Evolutionary conservation across 495 filamentous ascomycete genomes (phyloP), one percentile per base, ranked within the genome.

Genomic region (Bacidia rubella): DNA sequence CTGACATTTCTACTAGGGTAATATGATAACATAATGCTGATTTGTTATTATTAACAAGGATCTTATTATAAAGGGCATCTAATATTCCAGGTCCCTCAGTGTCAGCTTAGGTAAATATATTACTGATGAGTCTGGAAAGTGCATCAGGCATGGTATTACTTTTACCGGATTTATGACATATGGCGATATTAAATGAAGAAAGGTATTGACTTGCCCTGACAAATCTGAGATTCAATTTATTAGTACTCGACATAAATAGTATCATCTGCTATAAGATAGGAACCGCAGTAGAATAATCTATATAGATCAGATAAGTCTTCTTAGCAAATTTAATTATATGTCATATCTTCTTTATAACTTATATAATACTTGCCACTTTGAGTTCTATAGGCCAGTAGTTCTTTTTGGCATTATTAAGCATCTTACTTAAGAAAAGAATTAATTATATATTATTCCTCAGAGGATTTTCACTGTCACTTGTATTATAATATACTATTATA

Each of bases 321-420:
- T 2, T 21, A 2, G 15, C 20, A 26, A 44, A 44, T 11, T 55
- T 47, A 21, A 55, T 26, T 27, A 55, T 17, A 46, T 55, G 25
- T 11, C 19, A 38, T 9, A 52, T 43, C 35, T 52, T 52, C 22
- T 44, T 52, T 17, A 55, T 45, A 19, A 39, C 26, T 25, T 27
- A 51, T 11, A 55, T 35, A 42, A 55, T 52, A 21, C 39, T 25
- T 3, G 35, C 32, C 9, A 55, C 26, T 39, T 55, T 26, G 26
- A 55, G 23, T 52, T 55, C 25, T 1, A 27, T 55, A 25, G 27
- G n/a, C n/a, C 25, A 55, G 32, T 55, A 55, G 49, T 55, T 52
- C 17, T 44, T 26, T 44, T 55, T 42, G 2, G 49, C 49, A 1
- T 11, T 26, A 24, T 24, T 53, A 1, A 55, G 26, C 3, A 42